Evolutionary conservation across 148 eudicot genomes (phyloP).

Genomic region (Fagopyrum homotropicum): DNA sequence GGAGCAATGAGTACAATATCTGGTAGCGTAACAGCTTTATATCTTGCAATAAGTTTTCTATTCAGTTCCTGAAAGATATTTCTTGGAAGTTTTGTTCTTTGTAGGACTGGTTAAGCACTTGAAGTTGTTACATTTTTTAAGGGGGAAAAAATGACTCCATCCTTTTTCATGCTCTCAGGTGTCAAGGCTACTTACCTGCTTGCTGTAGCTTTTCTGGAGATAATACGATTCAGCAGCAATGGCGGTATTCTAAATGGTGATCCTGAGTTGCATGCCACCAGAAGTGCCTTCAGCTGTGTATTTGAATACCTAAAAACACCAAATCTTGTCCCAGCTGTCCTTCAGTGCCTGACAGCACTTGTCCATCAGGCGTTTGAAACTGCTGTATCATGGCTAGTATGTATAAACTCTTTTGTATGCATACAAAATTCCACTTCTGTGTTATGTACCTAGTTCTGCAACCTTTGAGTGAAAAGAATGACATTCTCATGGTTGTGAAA

Average conservation of each 20-base stretch:
- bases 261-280: conserved; percentile 49
- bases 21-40: conserved; percentile 32
- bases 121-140: not conserved
- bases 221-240: conserved; percentile 95
- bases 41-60: not conserved
- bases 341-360: conserved; percentile 89
- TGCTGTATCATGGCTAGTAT: conserved; percentile 87
- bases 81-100: not conserved
- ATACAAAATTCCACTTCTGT: not conserved
- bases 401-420: conserved; percentile 3
- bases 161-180: conserved; percentile 42
- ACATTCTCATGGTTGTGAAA: conserved; percentile 1
- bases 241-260: conserved; percentile 92
- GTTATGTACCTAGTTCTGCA: not conserved
- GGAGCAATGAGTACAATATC: conserved; percentile 89
- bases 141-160: not conserved
- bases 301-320: conserved; percentile 96
- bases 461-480: not conserved
- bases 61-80: conserved; percentile 2
- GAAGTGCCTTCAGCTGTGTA: conserved; percentile 97
- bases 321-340: conserved; percentile 83
- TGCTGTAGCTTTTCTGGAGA: conserved; percentile 94
- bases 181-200: conserved; percentile 97
- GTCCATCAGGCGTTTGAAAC: conserved; percentile 88
- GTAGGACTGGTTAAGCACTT: not conserved